These are phyloP conservation scores for Dendrobium nobile DNA, from an alignment of 106 monocot genomes.

Conservation along the genomic window DNA sequence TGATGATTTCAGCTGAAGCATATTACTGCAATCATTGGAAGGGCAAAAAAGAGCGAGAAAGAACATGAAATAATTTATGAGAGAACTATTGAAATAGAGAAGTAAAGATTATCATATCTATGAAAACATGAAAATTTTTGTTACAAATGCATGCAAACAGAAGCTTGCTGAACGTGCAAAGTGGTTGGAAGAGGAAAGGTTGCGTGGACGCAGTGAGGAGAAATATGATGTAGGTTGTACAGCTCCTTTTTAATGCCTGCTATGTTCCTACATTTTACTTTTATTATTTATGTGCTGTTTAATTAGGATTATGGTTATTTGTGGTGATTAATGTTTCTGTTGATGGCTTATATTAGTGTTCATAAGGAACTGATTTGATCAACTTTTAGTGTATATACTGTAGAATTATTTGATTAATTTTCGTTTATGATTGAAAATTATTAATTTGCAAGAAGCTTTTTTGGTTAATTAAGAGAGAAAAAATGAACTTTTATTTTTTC, in stretches of 20 bases:
- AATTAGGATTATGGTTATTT: background rate
- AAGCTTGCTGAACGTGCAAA: conserved; percentile 76
- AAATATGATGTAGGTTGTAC: conserved; percentile 73
- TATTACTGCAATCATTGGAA: conserved; percentile 59
- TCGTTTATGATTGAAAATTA: too few relatives aligned
- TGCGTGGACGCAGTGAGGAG: conserved; percentile 67
- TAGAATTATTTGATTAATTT: too few relatives aligned
- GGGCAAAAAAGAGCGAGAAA: conserved; percentile 64
- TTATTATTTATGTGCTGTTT: background rate
- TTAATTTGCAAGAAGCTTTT: too few relatives aligned
- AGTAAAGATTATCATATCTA: conserved; percentile 85
- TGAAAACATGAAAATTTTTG: conserved; percentile 84
- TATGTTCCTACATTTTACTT: background rate
- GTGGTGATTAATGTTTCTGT: background rate
- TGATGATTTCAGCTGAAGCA: conserved; percentile 60
- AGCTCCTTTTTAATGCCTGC: background rate
- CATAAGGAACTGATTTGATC: too few relatives aligned
- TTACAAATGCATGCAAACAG: conserved; percentile 81
- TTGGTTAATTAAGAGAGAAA: too few relatives aligned
- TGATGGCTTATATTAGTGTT: too few relatives aligned
- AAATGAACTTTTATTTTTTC: too few relatives aligned
- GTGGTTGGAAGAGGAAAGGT: conserved; percentile 80
- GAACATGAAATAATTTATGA: conserved; percentile 85
- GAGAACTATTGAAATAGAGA: conserved; percentile 74
- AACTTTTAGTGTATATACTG: too few relatives aligned